phyloP scores from a whole-genome alignment of 1,139 yeast genomes.

The Candida tunisiensis region DNA sequence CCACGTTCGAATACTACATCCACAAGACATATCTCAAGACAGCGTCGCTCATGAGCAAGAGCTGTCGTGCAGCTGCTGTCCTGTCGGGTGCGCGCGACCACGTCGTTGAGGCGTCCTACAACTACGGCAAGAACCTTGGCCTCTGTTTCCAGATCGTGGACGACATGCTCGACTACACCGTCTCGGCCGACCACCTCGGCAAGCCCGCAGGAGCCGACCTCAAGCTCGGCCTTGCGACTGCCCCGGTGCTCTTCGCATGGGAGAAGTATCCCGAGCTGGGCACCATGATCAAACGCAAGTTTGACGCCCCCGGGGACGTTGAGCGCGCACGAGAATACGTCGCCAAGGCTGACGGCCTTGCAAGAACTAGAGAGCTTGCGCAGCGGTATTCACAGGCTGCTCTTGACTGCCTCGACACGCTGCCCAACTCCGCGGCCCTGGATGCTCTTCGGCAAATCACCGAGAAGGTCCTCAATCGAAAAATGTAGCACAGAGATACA shows the following conservation, averaged over 20 bases:
- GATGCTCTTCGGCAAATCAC: constrained; percentile 79
- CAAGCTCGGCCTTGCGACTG: constrained; percentile 88
- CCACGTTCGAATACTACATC: constrained; percentile 85
- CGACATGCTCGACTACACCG: constrained; percentile 88
- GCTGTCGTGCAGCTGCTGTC: constrained; percentile 86
- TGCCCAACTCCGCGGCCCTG: constrained; percentile 83
- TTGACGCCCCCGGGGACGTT: constrained; percentile 66
- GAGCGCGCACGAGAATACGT: constrained; percentile 67
- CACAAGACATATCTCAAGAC: constrained; percentile 94
- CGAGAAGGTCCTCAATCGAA: constrained; percentile 67
- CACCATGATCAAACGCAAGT: constrained; percentile 67
- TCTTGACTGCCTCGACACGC: constrained; percentile 38
- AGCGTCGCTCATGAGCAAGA: constrained; percentile 89
- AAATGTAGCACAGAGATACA: constrained; percentile 25
- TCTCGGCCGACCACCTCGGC: constrained; percentile 67
- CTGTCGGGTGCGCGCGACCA: constrained; percentile 67
- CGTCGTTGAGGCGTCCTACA: constrained; percentile 70
- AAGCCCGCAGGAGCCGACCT: constrained; percentile 95
- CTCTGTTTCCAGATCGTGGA: constrained; percentile 93
- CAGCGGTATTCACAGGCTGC: constrained; percentile 64
- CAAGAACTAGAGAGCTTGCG: constrained; percentile 63
- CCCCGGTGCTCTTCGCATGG: constrained; percentile 95
- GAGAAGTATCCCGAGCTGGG: constrained; percentile 73
- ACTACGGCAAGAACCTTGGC: constrained; percentile 86
- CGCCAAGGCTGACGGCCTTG: constrained; percentile 53